A percentile compares a stretch with the other conserved stretches of the same genome.
Evolutionary conservation across 306 rosid species (phyloP).

Genomic region (Abrus pulchellus): DNA sequence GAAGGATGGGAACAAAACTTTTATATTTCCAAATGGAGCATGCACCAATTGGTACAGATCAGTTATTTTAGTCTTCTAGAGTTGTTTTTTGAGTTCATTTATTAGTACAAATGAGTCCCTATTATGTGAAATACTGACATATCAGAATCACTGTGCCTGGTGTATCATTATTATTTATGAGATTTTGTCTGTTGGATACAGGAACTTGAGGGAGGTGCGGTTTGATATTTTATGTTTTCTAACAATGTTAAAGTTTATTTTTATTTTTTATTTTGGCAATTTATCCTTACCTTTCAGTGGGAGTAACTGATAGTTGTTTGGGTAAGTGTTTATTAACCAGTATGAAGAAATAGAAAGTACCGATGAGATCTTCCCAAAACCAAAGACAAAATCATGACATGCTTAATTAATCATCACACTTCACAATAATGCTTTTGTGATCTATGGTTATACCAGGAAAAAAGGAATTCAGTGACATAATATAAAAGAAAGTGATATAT

Average conservation of each 20-base stretch:
- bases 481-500: not conserved
- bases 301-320: constrained; percentile 2
- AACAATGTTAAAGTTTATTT: constrained; percentile 1
- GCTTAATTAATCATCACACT: constrained; percentile 28
- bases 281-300: not conserved
- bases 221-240: constrained; percentile 15
- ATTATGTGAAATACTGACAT: not conserved
- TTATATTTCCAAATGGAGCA: constrained; percentile 96
- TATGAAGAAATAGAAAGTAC: constrained; percentile 7
- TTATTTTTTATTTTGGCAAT: constrained; percentile 1
- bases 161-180: constrained; percentile 22
- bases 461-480: not conserved
- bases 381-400: constrained; percentile 2
- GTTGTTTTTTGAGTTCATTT: constrained; percentile 24
- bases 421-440: constrained; percentile 22
- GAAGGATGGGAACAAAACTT: constrained; percentile 94
- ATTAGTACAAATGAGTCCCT: not conserved
- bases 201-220: constrained; percentile 27
- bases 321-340: constrained; percentile 5
- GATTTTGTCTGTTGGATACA: constrained; percentile 14
- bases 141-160: not conserved
- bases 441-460: constrained; percentile 17
- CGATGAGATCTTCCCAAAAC: constrained; percentile 23
- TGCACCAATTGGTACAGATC: constrained; percentile 92
- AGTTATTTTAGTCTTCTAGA: constrained; percentile 30